phyloP scores from a whole-genome alignment of 768 basidiomycete genomes.

The Pilatotrama ljubarskyi region DNA sequence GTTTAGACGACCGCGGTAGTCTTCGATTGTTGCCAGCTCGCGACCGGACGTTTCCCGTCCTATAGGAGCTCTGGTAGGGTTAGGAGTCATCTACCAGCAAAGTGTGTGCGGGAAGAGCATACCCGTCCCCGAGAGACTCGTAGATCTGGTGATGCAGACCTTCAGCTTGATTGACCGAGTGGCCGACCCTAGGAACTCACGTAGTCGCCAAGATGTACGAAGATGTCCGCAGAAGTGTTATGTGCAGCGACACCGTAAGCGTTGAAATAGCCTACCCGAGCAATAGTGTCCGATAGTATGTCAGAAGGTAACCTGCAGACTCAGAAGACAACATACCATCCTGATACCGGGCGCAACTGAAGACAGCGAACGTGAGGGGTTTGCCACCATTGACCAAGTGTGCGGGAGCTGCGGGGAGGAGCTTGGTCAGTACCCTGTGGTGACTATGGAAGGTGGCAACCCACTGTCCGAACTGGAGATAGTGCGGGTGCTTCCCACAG shows the following conservation, averaged over 20 bases:
- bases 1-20: slow-evolving; percentile 51
- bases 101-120: background rate
- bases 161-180: background rate
- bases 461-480: slow-evolving; percentile 47
- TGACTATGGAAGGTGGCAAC: slow-evolving; percentile 11
- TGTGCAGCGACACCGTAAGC: slow-evolving; percentile 58
- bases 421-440: too few species aligned
- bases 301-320: background rate
- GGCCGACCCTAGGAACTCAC: slow-evolving; percentile 32
- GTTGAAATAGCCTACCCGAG: slow-evolving; percentile 66
- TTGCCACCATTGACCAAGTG: slow-evolving; percentile 51
- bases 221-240: slow-evolving; percentile 52
- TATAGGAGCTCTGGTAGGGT: slow-evolving; percentile 40
- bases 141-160: slow-evolving; percentile 42
- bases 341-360: slow-evolving; percentile 59
- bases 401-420: slow-evolving; percentile 41
- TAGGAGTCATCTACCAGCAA: background rate
- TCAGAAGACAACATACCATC: slow-evolving; percentile 34
- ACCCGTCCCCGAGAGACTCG: slow-evolving; percentile 43
- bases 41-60: slow-evolving; percentile 51
- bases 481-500: slow-evolving; percentile 54
- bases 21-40: slow-evolving; percentile 56
- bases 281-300: background rate
- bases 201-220: slow-evolving; percentile 62
- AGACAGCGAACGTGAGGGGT: slow-evolving; percentile 54